phyloP scores from a whole-genome alignment of 2,329 filamentous ascomycete genomes.

The Acephala macrosclerotiorum region DNA sequence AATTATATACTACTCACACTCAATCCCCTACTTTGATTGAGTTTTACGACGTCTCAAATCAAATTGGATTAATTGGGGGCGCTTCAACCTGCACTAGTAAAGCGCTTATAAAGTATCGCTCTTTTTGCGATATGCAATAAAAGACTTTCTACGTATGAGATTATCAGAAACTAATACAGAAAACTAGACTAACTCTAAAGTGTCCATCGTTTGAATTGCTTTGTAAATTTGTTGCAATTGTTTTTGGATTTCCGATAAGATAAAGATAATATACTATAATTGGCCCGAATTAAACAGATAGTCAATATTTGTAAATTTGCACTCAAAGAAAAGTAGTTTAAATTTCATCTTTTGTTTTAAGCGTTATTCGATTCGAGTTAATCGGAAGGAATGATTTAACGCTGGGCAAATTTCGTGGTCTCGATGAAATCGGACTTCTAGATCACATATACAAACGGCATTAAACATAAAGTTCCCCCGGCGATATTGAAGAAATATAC shows the following conservation, averaged over 20 bases:
- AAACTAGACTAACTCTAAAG: background rate
- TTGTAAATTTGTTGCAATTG: background rate
- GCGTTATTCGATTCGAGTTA: background rate
- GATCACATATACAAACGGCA: background rate
- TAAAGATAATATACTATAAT: background rate
- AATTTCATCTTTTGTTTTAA: background rate
- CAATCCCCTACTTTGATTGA: background rate
- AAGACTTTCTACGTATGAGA: background rate
- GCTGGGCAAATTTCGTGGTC: background rate
- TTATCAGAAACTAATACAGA: background rate
- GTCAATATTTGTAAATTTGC: background rate
- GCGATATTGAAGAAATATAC: background rate
- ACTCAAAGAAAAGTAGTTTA: background rate
- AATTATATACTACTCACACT: background rate
- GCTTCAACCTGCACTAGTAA: background rate
- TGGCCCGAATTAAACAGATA: background rate
- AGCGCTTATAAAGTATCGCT: background rate
- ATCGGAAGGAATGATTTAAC: background rate
- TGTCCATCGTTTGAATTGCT: background rate
- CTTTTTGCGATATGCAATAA: constrained; percentile 1
- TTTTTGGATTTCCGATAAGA: background rate
- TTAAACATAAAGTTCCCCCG: background rate
- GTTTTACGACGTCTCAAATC: background rate
- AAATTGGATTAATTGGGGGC: background rate
- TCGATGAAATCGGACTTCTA: constrained; percentile 1